A percentile compares a stretch with the other conserved stretches of the same genome.
Conservation (phyloP, 1,284 basidiomycete species). For the Pisolithus thermaeus region DNA sequence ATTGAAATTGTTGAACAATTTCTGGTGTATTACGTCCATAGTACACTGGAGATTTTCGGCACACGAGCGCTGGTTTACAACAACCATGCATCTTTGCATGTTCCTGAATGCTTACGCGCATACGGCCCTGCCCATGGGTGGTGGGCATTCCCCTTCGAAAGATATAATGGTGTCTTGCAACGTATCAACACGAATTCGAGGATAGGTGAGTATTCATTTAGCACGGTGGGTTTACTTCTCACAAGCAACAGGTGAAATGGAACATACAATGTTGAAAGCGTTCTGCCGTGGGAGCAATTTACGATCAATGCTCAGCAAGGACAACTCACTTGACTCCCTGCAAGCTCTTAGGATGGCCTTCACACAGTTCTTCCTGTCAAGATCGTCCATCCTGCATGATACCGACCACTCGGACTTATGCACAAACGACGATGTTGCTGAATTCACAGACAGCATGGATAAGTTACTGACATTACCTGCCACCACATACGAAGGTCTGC, state of each 20-base stretch:
- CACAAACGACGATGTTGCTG: not conserved
- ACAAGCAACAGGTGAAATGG: slow-evolving; percentile 1
- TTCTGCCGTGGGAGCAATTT: slow-evolving; percentile 1
- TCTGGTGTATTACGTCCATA: slow-evolving; percentile 13
- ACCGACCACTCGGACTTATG: too few species aligned
- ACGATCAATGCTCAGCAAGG: not conserved
- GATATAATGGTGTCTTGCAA: slow-evolving; percentile 10
- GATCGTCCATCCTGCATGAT: not conserved
- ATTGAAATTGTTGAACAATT: slow-evolving; percentile 7
- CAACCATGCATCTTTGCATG: slow-evolving; percentile 23
- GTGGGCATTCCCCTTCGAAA: slow-evolving; percentile 10
- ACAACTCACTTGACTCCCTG: not conserved
- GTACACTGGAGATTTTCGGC: slow-evolving; percentile 10
- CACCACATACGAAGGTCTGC: not conserved
- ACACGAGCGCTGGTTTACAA: slow-evolving; percentile 11
- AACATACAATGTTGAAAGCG: not conserved
- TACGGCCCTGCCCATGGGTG: slow-evolving; percentile 10
- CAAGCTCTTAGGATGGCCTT: too few species aligned
- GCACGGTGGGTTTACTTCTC: not conserved
- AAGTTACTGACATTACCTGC: not conserved
- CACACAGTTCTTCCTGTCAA: too few species aligned
- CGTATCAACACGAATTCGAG: slow-evolving; percentile 3
- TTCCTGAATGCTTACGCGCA: slow-evolving; percentile 11
- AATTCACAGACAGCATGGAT: not conserved
- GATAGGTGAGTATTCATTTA: not conserved